Conservation (phyloP, 768 basidiomycete species). For the Rhodotorula paludigena region DNA sequence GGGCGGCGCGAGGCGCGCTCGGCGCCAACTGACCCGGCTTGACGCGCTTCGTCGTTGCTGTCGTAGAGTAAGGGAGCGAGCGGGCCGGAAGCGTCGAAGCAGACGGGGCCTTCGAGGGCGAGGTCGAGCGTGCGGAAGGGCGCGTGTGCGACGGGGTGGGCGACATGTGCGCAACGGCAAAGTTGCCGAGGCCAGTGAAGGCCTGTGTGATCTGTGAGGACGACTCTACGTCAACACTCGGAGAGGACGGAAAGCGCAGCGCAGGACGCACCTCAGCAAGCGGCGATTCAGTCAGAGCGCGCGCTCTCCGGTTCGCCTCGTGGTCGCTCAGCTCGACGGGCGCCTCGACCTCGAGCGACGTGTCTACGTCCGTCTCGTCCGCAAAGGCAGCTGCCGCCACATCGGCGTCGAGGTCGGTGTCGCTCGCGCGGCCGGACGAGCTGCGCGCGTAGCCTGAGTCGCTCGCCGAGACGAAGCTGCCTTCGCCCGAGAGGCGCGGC, state of each 20-base stretch:
- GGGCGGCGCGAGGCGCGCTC: background rate
- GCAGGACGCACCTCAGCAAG: constrained; percentile 26
- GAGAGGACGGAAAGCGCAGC: background rate
- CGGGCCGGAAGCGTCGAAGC: constrained; percentile 5
- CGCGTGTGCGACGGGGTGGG: constrained; percentile 8
- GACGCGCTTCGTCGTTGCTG: constrained; percentile 18
- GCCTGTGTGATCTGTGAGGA: constrained; percentile 29
- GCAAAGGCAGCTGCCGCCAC: background rate
- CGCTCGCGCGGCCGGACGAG: constrained; percentile 1
- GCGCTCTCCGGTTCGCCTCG: constrained; percentile 15
- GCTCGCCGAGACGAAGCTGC: constrained; percentile 4
- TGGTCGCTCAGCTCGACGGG: too few relatives aligned
- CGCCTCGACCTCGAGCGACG: background rate
- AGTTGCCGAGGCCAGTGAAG: constrained; percentile 31
- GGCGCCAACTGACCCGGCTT: constrained; percentile 9
- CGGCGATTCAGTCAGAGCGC: constrained; percentile 32
- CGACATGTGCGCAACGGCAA: constrained; percentile 19
- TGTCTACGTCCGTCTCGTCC: constrained; percentile 15
- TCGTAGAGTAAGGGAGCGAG: constrained; percentile 12
- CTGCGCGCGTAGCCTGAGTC: constrained; percentile 33
- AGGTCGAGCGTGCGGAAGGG: constrained; percentile 10
- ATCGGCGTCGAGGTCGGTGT: constrained; percentile 2
- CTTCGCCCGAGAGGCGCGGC: background rate
- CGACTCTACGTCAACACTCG: background rate
- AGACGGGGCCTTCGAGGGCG: constrained; percentile 4